Percentiles rank a stretch among this genome's conserved stretches.
These are phyloP conservation scores for Bolboschoenus planiculmis DNA, from an alignment of 176 grass and related monocot species.

Conservation along the genomic window DNA sequence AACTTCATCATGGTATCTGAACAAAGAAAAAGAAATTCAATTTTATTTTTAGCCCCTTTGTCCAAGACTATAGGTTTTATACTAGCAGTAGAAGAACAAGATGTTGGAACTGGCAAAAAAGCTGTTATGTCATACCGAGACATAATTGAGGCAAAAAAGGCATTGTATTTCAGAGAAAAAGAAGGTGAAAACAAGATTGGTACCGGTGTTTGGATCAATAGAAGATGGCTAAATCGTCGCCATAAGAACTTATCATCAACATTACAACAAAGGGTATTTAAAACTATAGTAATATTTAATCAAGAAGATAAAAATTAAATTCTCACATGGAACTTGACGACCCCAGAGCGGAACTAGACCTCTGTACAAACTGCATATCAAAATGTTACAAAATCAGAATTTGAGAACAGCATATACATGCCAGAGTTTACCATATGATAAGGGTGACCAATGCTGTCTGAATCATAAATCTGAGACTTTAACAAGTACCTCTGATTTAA, in stretches of 20 bases:
- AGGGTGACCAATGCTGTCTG: neutral
- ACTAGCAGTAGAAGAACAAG: neutral
- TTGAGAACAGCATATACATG: neutral
- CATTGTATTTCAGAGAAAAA: neutral
- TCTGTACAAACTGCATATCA: slow-evolving; percentile 64
- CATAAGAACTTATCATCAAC: neutral
- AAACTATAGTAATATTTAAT: neutral
- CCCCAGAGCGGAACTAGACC: slow-evolving; percentile 78
- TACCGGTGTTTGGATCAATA: neutral
- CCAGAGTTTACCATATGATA: neutral
- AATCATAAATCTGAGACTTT: neutral
- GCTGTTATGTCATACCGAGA: neutral
- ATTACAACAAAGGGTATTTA: neutral
- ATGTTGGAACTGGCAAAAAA: neutral
- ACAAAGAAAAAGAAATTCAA: neutral
- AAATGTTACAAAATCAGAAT: neutral
- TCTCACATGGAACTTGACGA: slow-evolving; percentile 71
- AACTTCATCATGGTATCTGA: slow-evolving; percentile 96
- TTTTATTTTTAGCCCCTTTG: neutral
- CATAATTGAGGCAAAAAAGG: neutral
- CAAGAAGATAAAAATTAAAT: neutral
- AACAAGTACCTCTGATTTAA: neutral
- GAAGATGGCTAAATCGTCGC: neutral
- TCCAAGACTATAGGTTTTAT: too few species aligned
- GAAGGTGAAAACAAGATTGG: neutral